A percentile compares a stretch with the other conserved stretches of the same genome.
Evolutionary conservation across 345 rosid species (phyloP).

Genomic region (Salix suchowensis): DNA sequence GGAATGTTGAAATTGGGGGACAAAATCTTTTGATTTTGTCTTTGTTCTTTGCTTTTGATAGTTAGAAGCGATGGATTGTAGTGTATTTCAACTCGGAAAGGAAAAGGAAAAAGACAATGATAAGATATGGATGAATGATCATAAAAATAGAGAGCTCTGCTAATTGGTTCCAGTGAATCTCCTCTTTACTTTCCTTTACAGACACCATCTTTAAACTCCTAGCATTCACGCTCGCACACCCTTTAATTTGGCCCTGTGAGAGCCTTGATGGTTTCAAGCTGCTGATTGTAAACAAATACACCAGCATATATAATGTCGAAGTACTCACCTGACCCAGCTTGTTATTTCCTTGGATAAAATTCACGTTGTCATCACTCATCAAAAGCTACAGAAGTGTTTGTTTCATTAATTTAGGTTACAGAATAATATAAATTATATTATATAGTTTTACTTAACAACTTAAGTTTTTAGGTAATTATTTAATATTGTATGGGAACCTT

Average conservation of each 20-base stretch:
- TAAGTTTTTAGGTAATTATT: too few relatives aligned
- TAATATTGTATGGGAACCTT: too few relatives aligned
- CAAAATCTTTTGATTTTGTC: conserved; percentile 41
- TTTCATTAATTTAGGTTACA: too few relatives aligned
- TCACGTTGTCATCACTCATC: too few relatives aligned
- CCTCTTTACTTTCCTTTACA: conserved; percentile 15
- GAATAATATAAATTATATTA: too few relatives aligned
- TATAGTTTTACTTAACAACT: too few relatives aligned
- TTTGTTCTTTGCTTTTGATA: conserved; percentile 28
- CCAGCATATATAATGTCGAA: not conserved
- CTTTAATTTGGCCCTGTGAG: conserved; percentile 21
- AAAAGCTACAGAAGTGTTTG: too few relatives aligned
- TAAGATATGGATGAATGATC: conserved; percentile 3
- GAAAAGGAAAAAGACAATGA: conserved; percentile 2
- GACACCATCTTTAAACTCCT: conserved; percentile 17
- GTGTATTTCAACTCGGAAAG: conserved; percentile 28
- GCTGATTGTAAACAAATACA: not conserved
- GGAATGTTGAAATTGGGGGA: conserved; percentile 40
- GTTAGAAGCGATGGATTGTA: conserved; percentile 19
- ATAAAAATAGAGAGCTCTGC: not conserved
- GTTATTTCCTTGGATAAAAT: not conserved
- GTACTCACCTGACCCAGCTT: not conserved
- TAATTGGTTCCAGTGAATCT: conserved; percentile 20
- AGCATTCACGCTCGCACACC: conserved; percentile 6
- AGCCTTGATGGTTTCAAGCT: conserved; percentile 1